Evolutionary conservation across 2,329 filamentous ascomycete species (phyloP).

Genomic region (Lojkania enalia): DNA sequence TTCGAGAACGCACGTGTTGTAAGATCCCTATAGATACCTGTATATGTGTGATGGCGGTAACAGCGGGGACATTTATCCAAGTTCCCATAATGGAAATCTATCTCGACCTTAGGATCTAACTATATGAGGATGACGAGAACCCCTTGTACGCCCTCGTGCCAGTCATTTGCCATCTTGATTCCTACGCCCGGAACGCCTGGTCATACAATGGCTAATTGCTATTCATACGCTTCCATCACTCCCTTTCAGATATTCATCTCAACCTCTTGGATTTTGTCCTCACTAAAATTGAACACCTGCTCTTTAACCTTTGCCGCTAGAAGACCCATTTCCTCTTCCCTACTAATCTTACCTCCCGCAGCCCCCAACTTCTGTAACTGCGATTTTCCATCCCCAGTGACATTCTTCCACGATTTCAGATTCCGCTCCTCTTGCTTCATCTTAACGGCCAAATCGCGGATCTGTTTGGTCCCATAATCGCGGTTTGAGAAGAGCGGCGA

Average conservation of each 20-base stretch:
- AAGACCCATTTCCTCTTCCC: conserved; percentile 62
- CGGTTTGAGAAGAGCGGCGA: conserved; percentile 89
- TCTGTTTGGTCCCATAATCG: conserved; percentile 90
- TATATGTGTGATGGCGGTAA: too few species aligned
- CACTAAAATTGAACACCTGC: conserved; percentile 53
- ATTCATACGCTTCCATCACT: background rate
- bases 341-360: conserved; percentile 56
- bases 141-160: too few species aligned
- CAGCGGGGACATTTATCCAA: too few species aligned
- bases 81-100: too few species aligned
- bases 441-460: conserved; percentile 83
- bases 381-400: conserved; percentile 31
- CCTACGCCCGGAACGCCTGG: conserved; percentile 8
- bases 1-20: too few species aligned
- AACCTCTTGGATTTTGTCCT: conserved; percentile 9
- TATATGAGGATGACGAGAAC: too few species aligned
- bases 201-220: conserved; percentile 6
- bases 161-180: conserved; percentile 2
- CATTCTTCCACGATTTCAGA: conserved; percentile 37
- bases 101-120: too few species aligned
- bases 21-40: too few species aligned
- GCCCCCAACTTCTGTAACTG: conserved; percentile 63
- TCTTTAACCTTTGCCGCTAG: conserved; percentile 65
- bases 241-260: conserved; percentile 19
- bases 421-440: conserved; percentile 65